Conservation (phyloP, 805 yeast species). For the Metschnikowia baotianmanensis region DNA sequence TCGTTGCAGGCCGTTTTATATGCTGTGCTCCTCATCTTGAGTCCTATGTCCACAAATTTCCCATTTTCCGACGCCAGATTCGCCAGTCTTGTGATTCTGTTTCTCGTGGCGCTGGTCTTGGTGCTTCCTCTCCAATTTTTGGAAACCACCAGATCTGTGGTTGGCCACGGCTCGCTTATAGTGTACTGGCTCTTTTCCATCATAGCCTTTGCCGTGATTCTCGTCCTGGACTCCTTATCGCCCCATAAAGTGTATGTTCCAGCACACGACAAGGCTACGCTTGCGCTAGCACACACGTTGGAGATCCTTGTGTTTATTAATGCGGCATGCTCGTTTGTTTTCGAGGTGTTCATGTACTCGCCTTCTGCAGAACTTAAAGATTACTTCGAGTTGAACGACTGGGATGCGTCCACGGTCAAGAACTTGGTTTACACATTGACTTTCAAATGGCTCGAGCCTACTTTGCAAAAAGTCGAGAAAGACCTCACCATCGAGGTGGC, state of each 20-base stretch:
- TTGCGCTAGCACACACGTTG: slow-evolving; percentile 14
- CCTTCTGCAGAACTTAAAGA: slow-evolving; percentile 24
- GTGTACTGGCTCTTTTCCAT: slow-evolving; percentile 23
- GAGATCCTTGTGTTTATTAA: slow-evolving; percentile 16
- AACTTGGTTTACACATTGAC: slow-evolving; percentile 25
- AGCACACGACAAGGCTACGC: slow-evolving; percentile 5
- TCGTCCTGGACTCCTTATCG: slow-evolving; percentile 23
- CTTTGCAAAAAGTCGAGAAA: slow-evolving; percentile 24
- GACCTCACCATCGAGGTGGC: slow-evolving; percentile 22
- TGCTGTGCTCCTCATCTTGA: slow-evolving; percentile 13
- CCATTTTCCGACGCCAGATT: slow-evolving; percentile 3
- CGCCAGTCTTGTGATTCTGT: slow-evolving; percentile 10
- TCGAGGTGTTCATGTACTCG: slow-evolving; percentile 22
- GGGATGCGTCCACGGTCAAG: slow-evolving; percentile 23
- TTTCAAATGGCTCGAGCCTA: slow-evolving; percentile 29
- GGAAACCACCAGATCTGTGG: slow-evolving; percentile 23
- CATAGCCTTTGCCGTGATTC: slow-evolving; percentile 11
- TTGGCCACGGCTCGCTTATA: slow-evolving; percentile 24
- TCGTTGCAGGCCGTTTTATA: slow-evolving; percentile 16
- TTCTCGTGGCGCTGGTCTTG: slow-evolving; percentile 10
- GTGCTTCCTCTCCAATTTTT: slow-evolving; percentile 25
- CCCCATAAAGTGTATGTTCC: slow-evolving; percentile 18
- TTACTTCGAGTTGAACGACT: slow-evolving; percentile 24
- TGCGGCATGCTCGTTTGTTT: slow-evolving; percentile 14
- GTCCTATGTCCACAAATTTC: background rate